Percentiles rank a stretch among this genome's conserved stretches.
phyloP scores from a whole-genome alignment of 2,329 filamentous ascomycete genomes.

The Thyridium curvatum region DNA sequence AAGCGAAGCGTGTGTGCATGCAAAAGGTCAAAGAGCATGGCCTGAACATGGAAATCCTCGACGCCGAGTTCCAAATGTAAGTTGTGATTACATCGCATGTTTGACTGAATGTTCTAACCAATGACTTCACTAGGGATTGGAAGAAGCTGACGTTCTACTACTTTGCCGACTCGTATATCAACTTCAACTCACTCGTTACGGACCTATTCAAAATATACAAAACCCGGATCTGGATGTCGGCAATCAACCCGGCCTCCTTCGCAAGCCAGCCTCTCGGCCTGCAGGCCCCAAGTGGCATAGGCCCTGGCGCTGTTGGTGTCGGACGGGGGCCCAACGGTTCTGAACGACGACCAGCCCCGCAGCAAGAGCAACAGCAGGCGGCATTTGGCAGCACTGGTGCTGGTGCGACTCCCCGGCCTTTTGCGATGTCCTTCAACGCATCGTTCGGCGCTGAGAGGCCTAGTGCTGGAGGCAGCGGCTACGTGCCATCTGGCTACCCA shows the following conservation, averaged over 20 bases:
- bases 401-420: conserved; percentile 30
- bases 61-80: conserved; percentile 98
- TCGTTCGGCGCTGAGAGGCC: conserved; percentile 30
- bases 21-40: conserved; percentile 94
- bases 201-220: conserved; percentile 99
- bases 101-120: conserved; percentile 1
- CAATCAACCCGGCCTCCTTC: conserved; percentile 96
- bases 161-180: conserved; percentile 96
- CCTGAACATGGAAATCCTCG: conserved; percentile 91
- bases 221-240: conserved; percentile 99
- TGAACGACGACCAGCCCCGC: conserved; percentile 41
- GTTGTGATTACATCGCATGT: conserved; percentile 61
- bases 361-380: conserved; percentile 31
- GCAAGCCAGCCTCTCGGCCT: conserved; percentile 70
- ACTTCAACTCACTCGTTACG: conserved; percentile 96
- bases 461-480: conserved; percentile 28
- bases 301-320: conserved; percentile 58
- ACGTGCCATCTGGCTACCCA: conserved; percentile 30
- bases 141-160: conserved; percentile 99
- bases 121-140: conserved; percentile 65
- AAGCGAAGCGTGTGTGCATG: conserved; percentile 93
- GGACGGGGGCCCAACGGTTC: conserved; percentile 39
- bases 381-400: conserved; percentile 29
- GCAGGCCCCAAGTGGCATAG: conserved; percentile 61
- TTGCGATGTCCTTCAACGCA: conserved; percentile 9